Percentiles rank a stretch among this genome's conserved stretches.
Evolutionary conservation across 345 rosid genomes (phyloP).

Genomic region (Draba incana): DNA sequence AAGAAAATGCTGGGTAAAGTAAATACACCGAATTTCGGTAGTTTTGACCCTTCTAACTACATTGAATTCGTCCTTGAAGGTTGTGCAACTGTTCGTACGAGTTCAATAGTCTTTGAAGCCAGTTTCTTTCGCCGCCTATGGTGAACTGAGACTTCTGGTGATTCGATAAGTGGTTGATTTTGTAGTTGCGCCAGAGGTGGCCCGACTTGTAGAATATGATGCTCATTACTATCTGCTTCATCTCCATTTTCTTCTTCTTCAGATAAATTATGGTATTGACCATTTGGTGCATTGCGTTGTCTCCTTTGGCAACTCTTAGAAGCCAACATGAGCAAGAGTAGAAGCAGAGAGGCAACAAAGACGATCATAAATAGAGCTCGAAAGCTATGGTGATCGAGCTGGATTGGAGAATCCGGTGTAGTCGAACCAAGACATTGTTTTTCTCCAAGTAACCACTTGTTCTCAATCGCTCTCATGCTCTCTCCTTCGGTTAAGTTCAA

Average conservation of each 20-base stretch:
- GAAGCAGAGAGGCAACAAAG: constrained; percentile 37
- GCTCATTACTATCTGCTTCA: no score
- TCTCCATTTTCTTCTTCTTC: neutral
- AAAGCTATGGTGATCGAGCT: constrained; percentile 50
- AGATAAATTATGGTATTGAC: neutral
- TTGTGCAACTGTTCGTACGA: no score
- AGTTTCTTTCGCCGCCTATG: no score
- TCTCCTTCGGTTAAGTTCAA: constrained; percentile 49
- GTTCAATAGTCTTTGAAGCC: no score
- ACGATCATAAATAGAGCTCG: constrained; percentile 54
- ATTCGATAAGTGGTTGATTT: no score
- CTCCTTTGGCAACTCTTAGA: neutral
- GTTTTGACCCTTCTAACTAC: no score
- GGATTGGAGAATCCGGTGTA: constrained; percentile 34
- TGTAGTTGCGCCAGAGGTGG: no score
- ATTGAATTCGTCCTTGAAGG: no score
- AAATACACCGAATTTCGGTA: no score
- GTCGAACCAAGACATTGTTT: constrained; percentile 35
- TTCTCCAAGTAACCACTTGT: constrained; percentile 36
- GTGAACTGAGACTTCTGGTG: no score
- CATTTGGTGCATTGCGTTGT: neutral
- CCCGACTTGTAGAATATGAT: no score
- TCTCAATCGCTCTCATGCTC: constrained; percentile 41
- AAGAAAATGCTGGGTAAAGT: no score
- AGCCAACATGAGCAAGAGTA: constrained; percentile 16